Base-by-base conservation (phyloP, 2,329 filamentous ascomycete species). In the Colletotrichum melonis region DNA sequence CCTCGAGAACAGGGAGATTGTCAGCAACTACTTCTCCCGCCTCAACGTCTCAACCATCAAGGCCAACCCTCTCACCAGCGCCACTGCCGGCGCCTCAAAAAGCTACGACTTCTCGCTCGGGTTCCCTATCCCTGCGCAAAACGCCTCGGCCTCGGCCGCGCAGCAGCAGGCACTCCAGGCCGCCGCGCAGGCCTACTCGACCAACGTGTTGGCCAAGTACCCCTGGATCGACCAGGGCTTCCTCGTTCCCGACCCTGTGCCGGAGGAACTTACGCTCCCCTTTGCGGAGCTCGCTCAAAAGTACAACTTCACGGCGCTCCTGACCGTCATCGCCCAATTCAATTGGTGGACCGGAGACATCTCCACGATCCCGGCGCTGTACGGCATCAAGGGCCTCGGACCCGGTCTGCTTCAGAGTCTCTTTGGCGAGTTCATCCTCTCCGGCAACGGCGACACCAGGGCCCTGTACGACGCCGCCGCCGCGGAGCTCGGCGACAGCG, bases 221-320 rank as follows among this genome's bases (percentile, higher is more conserved):
- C 54, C 54, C 32, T 72, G 69, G 68, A 63, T 78, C 52, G 67
- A 76, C 32, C 22, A 69, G 11, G 82, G 82, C 1, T 83, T 82
- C 67, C 79, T 68, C 35, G 63, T 89, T 0, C 85, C 86, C 0
- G 74, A 82, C n/a, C 80, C 81, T 7, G 82, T 88, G 0, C 86
- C 86, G 0, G 80, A 83, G 35, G 86, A 88, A 55, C 77, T 88
- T 0, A 75, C 84, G 6, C 75, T 84, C 0, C 81, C 85, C 0
- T 87, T 83, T 49, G 81, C 83, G 1, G 79, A 85, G 8, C 86
- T 86, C 64, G 77, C 85, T 7, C 76, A 80, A 22, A 85, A 86
- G 73, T 81, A 86, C 74, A 75, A 79, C 30, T 77, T 89, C 6
- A 75, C 80, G 24, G 80, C 79, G 19, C 75, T 82, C 0, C 78